Evolutionary conservation across 202 grass and related monocot genomes (phyloP).

Genomic region (Panicum hallii): DNA sequence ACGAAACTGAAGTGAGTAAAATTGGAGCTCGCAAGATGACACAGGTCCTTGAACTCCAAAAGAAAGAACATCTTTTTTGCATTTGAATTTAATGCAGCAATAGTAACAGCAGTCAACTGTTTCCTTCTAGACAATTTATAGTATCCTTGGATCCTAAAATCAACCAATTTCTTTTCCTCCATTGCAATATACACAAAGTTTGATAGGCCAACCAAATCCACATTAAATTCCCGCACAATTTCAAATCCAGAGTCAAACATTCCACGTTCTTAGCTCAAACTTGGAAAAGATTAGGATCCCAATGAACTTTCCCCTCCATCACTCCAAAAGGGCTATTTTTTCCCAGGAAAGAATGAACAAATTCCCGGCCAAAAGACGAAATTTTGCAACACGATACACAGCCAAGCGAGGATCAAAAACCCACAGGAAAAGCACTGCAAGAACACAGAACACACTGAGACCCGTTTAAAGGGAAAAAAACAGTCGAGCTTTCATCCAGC

Average conservation of each 20-base stretch:
- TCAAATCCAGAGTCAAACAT: not conserved
- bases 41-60: slow-evolving; percentile 3
- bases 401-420: slow-evolving; percentile 20
- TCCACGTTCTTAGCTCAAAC: not conserved
- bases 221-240: not conserved
- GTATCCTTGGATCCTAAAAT: not conserved
- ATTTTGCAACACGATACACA: not conserved
- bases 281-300: not conserved
- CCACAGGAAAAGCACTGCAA: not conserved
- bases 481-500: not conserved
- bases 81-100: slow-evolving; percentile 10
- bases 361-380: not conserved
- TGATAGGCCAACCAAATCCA: not conserved
- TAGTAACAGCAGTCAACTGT: not conserved
- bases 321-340: not conserved
- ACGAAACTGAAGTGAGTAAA: slow-evolving; percentile 12
- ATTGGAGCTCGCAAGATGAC: not conserved
- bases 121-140: not conserved
- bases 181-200: not conserved
- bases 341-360: not conserved
- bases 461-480: not conserved
- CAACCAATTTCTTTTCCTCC: not conserved
- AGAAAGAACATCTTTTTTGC: not conserved
- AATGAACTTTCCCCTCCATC: not conserved
- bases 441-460: not conserved